Evolutionary conservation across 163 green algal species (phyloP).

Genomic region (Prototheca wickerhamii): DNA sequence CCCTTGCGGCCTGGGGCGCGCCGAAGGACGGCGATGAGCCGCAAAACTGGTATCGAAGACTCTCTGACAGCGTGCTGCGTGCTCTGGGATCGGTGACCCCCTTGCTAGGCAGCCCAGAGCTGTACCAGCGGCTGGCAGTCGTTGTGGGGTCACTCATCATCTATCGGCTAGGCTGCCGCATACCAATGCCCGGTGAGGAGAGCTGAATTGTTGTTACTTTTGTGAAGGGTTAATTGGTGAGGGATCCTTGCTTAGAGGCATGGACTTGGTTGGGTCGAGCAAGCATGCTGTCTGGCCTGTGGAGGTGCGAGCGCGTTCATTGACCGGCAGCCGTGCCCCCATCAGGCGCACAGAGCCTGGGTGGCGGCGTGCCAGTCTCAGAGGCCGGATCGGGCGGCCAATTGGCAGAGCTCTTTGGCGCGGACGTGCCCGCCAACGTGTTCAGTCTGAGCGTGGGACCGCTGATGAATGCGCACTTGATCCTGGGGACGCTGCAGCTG

Average conservation of each 20-base stretch:
- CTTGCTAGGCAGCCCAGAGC: background rate
- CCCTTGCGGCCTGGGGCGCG: background rate
- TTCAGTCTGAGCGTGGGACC: background rate
- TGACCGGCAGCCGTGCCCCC: background rate
- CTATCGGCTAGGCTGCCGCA: background rate
- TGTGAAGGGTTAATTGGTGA: background rate
- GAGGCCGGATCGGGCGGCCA: too few species aligned
- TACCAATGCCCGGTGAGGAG: background rate
- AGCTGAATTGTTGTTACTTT: background rate
- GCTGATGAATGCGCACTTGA: constrained; percentile 4
- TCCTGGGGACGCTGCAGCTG: background rate
- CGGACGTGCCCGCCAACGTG: background rate
- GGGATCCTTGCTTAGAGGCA: background rate
- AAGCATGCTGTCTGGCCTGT: too few species aligned
- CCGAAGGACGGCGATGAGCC: background rate
- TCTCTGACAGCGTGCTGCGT: background rate
- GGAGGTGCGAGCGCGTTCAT: too few species aligned
- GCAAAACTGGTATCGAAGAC: background rate
- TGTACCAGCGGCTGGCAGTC: background rate
- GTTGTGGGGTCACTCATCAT: background rate
- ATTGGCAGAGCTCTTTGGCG: background rate
- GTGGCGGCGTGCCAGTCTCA: background rate
- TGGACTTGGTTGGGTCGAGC: too few species aligned
- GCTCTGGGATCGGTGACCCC: background rate
- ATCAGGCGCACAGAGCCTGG: background rate